Evolutionary conservation across 768 basidiomycete genomes (phyloP).

Genomic region (Infundibulicybe gibba): DNA sequence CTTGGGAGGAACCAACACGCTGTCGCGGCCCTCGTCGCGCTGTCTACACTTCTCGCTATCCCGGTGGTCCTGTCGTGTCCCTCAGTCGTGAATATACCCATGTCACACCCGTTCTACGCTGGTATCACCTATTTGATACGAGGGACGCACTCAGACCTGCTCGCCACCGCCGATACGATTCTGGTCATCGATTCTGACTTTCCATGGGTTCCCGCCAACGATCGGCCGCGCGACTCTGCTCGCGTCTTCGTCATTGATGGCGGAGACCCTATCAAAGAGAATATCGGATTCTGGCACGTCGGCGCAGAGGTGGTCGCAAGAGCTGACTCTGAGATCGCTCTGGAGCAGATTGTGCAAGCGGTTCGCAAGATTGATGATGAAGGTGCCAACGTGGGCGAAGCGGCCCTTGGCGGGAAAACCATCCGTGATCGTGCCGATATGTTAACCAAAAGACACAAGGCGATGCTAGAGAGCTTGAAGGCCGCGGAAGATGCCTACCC

Average conservation of each 20-base stretch:
- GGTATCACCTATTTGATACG: conserved; percentile 49
- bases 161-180: conserved; percentile 57
- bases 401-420: conserved; percentile 9
- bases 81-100: conserved; percentile 49
- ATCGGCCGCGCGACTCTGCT: conserved; percentile 37
- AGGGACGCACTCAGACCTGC: conserved; percentile 39
- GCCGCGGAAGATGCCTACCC: conserved; percentile 24
- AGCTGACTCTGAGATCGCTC: conserved; percentile 50
- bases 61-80: conserved; percentile 52
- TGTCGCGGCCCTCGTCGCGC: conserved; percentile 36
- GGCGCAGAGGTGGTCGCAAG: conserved; percentile 56
- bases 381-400: conserved; percentile 2
- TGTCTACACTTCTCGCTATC: conserved; percentile 51
- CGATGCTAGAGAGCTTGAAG: conserved; percentile 18
- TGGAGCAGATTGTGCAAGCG: conserved; percentile 42
- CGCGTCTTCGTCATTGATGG: conserved; percentile 59
- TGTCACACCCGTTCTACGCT: conserved; percentile 49
- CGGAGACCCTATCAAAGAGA: conserved; percentile 57
- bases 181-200: conserved; percentile 64
- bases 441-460: conserved; percentile 17
- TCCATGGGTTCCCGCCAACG: conserved; percentile 57
- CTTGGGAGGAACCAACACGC: conserved; percentile 52
- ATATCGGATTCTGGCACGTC: conserved; percentile 46
- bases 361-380: conserved; percentile 23
- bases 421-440: conserved; percentile 8